Conservation (phyloP, 1,284 basidiomycete genomes). For the Sporisorium reilianum region DNA sequence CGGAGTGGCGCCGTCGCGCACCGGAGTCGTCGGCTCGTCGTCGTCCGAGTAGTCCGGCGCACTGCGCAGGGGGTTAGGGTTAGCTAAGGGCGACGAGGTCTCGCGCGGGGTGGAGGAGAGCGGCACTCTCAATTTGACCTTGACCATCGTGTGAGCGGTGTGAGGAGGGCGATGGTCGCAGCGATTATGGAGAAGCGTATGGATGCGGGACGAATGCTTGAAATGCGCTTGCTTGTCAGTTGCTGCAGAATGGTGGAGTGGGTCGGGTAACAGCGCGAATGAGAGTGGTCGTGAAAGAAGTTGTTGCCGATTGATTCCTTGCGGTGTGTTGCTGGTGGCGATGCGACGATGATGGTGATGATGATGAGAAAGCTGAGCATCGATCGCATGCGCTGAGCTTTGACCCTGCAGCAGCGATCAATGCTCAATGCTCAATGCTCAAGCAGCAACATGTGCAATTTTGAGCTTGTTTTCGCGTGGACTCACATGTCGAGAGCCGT, state of each 20-base stretch:
- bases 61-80: conserved; percentile 36
- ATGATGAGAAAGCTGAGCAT: neutral
- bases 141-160: conserved; percentile 23
- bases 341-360: neutral
- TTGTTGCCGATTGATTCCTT: too few relatives aligned
- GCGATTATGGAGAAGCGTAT: neutral
- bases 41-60: conserved; percentile 48
- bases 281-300: too few relatives aligned
- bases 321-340: neutral
- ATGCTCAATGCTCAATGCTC: neutral
- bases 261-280: neutral
- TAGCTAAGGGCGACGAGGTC: conserved; percentile 44
- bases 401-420: neutral
- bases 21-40: conserved; percentile 20
- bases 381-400: neutral
- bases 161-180: neutral
- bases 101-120: conserved; percentile 50
- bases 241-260: neutral
- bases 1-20: conserved; percentile 3
- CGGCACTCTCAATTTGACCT: conserved; percentile 52
- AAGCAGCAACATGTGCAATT: too few relatives aligned
- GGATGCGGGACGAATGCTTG: neutral
- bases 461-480: too few relatives aligned
- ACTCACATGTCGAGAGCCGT: neutral
- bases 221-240: neutral